Evolutionary conservation across 2,329 filamentous ascomycete species (phyloP), one percentile per base, ranked within the genome.

Genomic region (Fusarium sp.): DNA sequence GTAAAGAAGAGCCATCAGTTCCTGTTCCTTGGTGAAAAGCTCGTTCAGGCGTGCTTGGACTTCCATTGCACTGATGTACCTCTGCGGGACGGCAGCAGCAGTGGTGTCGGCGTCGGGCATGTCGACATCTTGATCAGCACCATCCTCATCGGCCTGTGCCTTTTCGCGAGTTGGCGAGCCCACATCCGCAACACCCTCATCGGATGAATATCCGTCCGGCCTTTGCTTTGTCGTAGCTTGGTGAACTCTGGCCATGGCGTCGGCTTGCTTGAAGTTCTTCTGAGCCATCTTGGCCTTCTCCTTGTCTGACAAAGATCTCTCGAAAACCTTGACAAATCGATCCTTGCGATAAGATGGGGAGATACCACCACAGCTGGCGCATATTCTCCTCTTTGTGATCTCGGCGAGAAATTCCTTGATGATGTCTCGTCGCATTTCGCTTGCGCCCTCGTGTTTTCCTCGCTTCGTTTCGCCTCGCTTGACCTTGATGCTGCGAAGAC

Each of bases 261-360:
- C 94, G 61, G 89, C 88, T 38, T 90, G 86, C 76, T 91, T 92
- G 80, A 95, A 90, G 60, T 86, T 87, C 56, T 86, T 86, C 69
- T 93, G 90, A 4, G 91, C 88, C 93, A 97, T 97, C 71, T 92
- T 91, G 47, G 91, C 89, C 80, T 91, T 91, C 38, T 97, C 91
- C 82, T 97, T 97, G 56, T 88, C 84, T 56, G 88, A 90, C 66
- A 98, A 85, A 2, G 93, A 87, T 80, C 94, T 97, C 80, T 96
- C 92, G 82, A 98, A 99, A 63, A 99, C 95, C 83, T 98, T 99
- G 80, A 95, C 93, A 78, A 91, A 97, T 50, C 93, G 90, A 79
- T 99, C 96, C 82, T 97, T 98, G 77, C 96, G 92, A 83, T 94
- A 98, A 3, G 87, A 87, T 12, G 95, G 95, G 15, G 93, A 95